Evolutionary conservation across 768 basidiomycete species (phyloP).

Genomic region (Tylopilus felleus): DNA sequence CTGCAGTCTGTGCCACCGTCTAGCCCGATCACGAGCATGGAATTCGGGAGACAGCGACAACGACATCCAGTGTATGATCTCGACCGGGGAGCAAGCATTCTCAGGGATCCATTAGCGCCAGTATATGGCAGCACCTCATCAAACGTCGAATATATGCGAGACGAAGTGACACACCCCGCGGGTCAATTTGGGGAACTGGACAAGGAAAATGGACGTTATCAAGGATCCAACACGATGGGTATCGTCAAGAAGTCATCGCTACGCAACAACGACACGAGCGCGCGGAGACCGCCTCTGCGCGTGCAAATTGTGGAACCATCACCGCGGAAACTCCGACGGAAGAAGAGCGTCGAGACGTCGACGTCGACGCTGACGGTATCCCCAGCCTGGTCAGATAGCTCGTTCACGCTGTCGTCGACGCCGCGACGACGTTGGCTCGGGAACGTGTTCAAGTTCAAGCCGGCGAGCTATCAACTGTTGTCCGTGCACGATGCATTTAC

Average conservation of each 20-base stretch:
- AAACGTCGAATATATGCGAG: not conserved
- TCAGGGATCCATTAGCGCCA: constrained; percentile 39
- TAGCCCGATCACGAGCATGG: constrained; percentile 13
- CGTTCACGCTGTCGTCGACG: constrained; percentile 43
- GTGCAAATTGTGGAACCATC: constrained; percentile 56
- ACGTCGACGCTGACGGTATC: constrained; percentile 28
- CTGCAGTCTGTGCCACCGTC: constrained; percentile 8
- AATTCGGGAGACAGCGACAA: constrained; percentile 18
- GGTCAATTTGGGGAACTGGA: constrained; percentile 33
- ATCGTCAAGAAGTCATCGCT: constrained; percentile 45
- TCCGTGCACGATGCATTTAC: constrained; percentile 58
- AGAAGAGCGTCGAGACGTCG: constrained; percentile 16
- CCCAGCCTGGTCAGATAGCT: constrained; percentile 45
- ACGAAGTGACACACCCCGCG: not conserved
- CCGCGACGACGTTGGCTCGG: constrained; percentile 76
- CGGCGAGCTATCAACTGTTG: constrained; percentile 53
- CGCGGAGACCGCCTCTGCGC: constrained; percentile 24
- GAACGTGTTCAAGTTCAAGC: constrained; percentile 84
- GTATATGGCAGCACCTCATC: constrained; percentile 10
- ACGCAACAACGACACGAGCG: constrained; percentile 27
- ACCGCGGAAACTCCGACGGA: constrained; percentile 36
- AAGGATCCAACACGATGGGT: constrained; percentile 2
- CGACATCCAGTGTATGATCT: constrained; percentile 8
- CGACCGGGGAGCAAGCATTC: not conserved
- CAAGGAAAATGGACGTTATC: constrained; percentile 53